phyloP scores from a whole-genome alignment of 1,284 basidiomycete genomes.

The Schizophyllum commune region DNA sequence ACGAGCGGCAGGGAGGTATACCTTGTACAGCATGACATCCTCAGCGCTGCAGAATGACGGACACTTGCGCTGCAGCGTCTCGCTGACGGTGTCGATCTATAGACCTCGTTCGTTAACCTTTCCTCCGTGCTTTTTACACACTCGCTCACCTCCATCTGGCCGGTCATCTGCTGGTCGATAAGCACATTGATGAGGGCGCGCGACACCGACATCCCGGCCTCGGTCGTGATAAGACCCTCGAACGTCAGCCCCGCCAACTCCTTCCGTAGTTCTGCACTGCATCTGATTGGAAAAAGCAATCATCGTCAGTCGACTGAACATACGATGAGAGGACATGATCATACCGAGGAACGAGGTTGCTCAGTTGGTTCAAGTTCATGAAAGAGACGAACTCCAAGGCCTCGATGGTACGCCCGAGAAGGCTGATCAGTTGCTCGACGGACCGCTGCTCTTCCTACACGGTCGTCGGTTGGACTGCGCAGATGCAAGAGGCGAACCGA shows the following conservation, averaged over 20 bases:
- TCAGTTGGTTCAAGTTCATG: slow-evolving; percentile 76
- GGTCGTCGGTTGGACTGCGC: slow-evolving; percentile 9
- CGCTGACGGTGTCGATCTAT: slow-evolving; percentile 93
- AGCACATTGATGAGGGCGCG: slow-evolving; percentile 89
- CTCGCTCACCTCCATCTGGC: slow-evolving; percentile 80
- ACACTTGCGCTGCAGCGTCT: slow-evolving; percentile 89
- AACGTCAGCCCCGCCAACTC: slow-evolving; percentile 68
- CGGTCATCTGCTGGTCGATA: slow-evolving; percentile 96
- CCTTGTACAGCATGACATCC: slow-evolving; percentile 97
- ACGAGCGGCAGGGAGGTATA: slow-evolving; percentile 16
- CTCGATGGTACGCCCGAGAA: slow-evolving; percentile 23
- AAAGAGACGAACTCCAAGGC: not conserved
- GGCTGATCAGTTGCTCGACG: slow-evolving; percentile 60
- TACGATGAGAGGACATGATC: slow-evolving; percentile 7
- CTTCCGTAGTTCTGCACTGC: slow-evolving; percentile 62
- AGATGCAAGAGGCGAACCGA: slow-evolving; percentile 19
- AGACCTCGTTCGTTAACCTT: slow-evolving; percentile 3
- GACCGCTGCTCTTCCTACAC: slow-evolving; percentile 74
- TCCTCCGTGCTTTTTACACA: not conserved
- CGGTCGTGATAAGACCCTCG: slow-evolving; percentile 77
- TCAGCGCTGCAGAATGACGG: slow-evolving; percentile 97
- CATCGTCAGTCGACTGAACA: not conserved
- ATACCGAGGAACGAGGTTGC: slow-evolving; percentile 91
- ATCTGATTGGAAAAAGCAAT: slow-evolving; percentile 34
- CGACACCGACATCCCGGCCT: slow-evolving; percentile 78